Base-by-base conservation (phyloP, 345 rosid species). In the Eucalyptus curtisii region DNA sequence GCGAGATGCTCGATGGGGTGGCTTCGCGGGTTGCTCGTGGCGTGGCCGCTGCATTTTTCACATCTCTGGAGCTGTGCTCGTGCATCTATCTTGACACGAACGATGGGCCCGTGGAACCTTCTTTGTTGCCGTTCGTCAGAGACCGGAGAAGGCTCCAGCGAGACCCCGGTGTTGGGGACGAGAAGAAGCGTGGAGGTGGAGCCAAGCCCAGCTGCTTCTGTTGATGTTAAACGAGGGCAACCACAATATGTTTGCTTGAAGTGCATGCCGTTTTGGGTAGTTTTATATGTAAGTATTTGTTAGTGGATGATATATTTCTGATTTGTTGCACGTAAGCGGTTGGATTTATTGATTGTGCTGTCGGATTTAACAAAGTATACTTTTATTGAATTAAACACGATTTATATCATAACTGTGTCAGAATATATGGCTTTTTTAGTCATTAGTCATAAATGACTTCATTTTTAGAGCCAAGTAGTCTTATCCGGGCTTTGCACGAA, bases 11-110 rank as follows among this genome's bases (percentile, higher is more conserved):
- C 2, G 91, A 92, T 71, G 92, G 91, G 87, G 88, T 87, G 48
- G 92, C 86, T 45, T 45, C 55, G 13, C 14, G 93, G 92, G 90
- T 94, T 87, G 37, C 50, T 85, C 89, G 92, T 30, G 92, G 93
- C 9, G 90, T 92, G n/a, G 93, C 92, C 8, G 13, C 92, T 2
- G 90, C 90, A 27, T 94, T 94, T 53, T 94, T 94, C 92, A 88
- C 89, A 8, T 91, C 95, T 50, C 89, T 94, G 14, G 91, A 89
- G n/a, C 64, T 90, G 33, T 93, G 94, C 88, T 87, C 89, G 64
- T 93, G 96, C 91, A n/a, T 93, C 53, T 37, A 71, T 13, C 57
- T 92, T 12, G 89, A 91, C 86, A 93, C 95, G 49, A 86, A 89
- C 33, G 94, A 86, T 61, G 95, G 93, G 50, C n/a, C 33, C 40